Base-by-base conservation (phyloP, 768 basidiomycete genomes). In the Mycena polygramma region DNA sequence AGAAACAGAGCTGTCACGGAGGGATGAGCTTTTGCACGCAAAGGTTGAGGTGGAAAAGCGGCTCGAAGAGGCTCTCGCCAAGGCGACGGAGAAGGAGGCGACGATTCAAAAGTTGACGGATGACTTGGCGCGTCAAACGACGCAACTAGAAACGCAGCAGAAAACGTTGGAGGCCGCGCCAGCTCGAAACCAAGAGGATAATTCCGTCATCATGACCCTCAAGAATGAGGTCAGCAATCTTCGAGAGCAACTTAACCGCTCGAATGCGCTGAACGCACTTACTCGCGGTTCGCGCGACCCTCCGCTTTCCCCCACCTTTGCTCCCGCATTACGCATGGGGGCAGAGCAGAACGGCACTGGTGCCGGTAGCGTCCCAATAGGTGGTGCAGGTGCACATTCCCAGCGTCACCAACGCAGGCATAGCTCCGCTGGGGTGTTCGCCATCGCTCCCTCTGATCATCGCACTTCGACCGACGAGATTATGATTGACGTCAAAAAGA, bases 221-320 rank as follows among this genome's bases (percentile, higher is more conserved):
- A 96, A 97, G 81, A 94, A 90, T 74, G 98, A 99, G 84, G 92
- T 99, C 74, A 91, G 92, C 81, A 92, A 84, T 75, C 87, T 99
- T 37, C 94, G 96, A 68, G 98, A 99, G 78, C 97, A 99, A 78
- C 90, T 99, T 73, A 97, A 97, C 75, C 91, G 97, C 39, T 91
- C 95, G n/a, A 96, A 97, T 77, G 95, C 98, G 11, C 88, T 98
- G 75, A 95, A 96, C 74, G 87, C 90, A 19, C 87, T 98, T 59
- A 96, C 95, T 14, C 90, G 92, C 73, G 90, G 92, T 37, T 79
- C 88, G 51, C 90, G 92, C 20, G 91, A 94, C 20, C 90, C 91
- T 24, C 93, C 94, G 6, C 83, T 90, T 26, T 96, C 95, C 3
- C 96, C 96, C 0, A 94, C 94, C 5, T 97, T 96, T 73, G 91